Evolutionary conservation across 2,329 filamentous ascomycete genomes (phyloP).

Genomic region (Fusarium beomiforme): DNA sequence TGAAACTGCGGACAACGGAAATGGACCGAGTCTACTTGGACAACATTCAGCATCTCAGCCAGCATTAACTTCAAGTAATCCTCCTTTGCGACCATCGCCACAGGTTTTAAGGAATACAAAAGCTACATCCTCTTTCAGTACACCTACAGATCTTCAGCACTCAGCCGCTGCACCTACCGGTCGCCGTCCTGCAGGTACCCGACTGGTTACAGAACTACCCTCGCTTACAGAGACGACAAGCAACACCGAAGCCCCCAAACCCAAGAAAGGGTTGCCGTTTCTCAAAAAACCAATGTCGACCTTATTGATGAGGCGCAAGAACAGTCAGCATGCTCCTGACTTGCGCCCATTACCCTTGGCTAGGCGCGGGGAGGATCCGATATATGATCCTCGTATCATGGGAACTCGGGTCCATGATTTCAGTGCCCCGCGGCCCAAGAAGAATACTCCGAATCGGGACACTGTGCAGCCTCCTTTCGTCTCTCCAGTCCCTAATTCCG

Average conservation of each 20-base stretch:
- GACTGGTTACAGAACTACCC: conserved; percentile 52
- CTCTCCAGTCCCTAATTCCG: conserved; percentile 25
- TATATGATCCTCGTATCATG: conserved; percentile 71
- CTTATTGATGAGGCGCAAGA: conserved; percentile 65
- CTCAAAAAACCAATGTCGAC: conserved; percentile 70
- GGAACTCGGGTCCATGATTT: conserved; percentile 74
- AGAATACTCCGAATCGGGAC: conserved; percentile 26
- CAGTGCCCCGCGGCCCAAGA: conserved; percentile 66
- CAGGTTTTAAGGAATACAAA: conserved; percentile 45
- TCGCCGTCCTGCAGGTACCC: conserved; percentile 56
- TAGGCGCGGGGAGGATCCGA: conserved; percentile 54
- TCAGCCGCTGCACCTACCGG: conserved; percentile 44
- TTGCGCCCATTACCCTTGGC: conserved; percentile 53
- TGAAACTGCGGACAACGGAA: conserved; percentile 31
- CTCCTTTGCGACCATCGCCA: conserved; percentile 40
- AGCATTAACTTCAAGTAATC: conserved; percentile 32
- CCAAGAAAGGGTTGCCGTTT: conserved; percentile 65
- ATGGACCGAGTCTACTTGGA: conserved; percentile 19
- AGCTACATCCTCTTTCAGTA: conserved; percentile 54
- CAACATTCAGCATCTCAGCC: conserved; percentile 34
- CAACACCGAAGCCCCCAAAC: conserved; percentile 54
- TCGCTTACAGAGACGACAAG: conserved; percentile 43
- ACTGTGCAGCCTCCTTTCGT: conserved; percentile 13
- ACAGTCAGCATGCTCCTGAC: conserved; percentile 60
- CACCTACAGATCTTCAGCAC: conserved; percentile 60